Base-by-base conservation (phyloP, 164 flowering plant genomes). In the Piper longum region DNA sequence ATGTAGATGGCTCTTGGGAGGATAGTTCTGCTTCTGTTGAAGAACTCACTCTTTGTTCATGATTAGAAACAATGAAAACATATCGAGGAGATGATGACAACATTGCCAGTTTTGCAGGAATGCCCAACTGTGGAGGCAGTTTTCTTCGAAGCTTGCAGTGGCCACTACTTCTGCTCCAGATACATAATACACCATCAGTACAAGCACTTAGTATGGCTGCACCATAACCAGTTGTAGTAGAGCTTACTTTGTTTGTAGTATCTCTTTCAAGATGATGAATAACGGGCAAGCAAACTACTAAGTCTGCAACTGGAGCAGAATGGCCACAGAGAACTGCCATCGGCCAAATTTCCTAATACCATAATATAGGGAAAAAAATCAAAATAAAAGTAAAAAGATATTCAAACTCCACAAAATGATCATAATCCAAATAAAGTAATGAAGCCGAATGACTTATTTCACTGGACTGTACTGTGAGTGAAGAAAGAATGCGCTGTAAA, bases 151-250 rank as follows among this genome's bases (percentile, higher is more conserved):
- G 36, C 36, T 26, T 26, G 36, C 36, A 95, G 70, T 87, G 91
- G 12, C 97, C 96, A 71, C 88, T 89, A 44, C 73, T 77, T 75
- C 96, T 83, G 76, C 93, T 91, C 99, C 99, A 95, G 5, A 91
- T 74, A 66, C 99, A 95, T 76, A 95, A 66, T 57, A 91, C 84
- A 63, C 97, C 96, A 79, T 95, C 99, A 61, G 77, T 73, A 74
- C 97, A 88, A 36, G 79, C 96, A 80, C 99, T 95, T 18, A 95
- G 65, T 57, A 95, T 71, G 3, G 93, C 67, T 2, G 91, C 60
- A 65, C 78, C 83, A 74, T 42, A 69, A 69, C 68, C 70, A 68
- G 69, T 56, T 44, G 82, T 67, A 16, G 45, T 45, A 60, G 78
- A 74, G 55, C 62, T 66, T 36, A 54, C 74, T 70, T 76, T 60